phyloP scores from a whole-genome alignment of 176 grass and related monocot species.

The Bromus sterilis region DNA sequence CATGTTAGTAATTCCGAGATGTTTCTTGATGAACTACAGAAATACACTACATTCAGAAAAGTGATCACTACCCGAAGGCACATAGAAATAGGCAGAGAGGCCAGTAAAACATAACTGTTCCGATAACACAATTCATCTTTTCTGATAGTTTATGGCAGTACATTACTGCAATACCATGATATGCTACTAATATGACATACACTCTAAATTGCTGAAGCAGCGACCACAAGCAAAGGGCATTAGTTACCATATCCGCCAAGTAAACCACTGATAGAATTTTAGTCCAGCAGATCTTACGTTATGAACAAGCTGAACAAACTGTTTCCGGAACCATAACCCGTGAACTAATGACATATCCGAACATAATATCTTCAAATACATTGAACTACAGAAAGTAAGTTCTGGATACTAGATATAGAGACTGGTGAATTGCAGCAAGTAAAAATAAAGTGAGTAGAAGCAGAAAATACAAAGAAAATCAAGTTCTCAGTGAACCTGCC shows the following conservation, averaged over 20 bases:
- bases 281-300: not conserved
- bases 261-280: not conserved
- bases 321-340: not conserved
- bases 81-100: not conserved
- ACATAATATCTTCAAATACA: not conserved
- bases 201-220: not conserved
- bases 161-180: not conserved
- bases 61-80: not conserved
- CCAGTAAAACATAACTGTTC: not conserved
- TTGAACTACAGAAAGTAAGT: not conserved
- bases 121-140: not conserved
- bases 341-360: not conserved
- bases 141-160: not conserved
- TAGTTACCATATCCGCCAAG: not conserved
- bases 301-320: not conserved
- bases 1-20: not conserved
- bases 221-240: not conserved
- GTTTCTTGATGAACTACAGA: not conserved
- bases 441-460: not conserved
- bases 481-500: conserved; percentile 24
- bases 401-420: not conserved
- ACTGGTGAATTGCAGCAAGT: not conserved
- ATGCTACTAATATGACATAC: not conserved
- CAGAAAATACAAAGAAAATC: not conserved
- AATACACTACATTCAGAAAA: not conserved